Conservation (phyloP, 345 rosid species). For the Gossypium rotundifolium region DNA sequence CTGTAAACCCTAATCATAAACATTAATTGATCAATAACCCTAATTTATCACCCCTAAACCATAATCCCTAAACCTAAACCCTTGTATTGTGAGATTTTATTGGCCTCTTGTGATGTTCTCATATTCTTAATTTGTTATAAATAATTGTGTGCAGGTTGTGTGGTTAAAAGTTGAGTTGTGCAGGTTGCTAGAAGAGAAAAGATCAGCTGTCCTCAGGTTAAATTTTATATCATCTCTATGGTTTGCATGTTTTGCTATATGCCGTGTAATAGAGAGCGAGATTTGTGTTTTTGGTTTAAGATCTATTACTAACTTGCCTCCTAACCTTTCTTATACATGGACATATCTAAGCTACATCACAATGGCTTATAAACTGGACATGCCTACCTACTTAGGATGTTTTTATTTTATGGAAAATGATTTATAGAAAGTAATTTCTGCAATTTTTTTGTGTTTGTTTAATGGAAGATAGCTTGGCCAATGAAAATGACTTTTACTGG, state of each 20-base stretch:
- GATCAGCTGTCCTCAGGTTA: slow-evolving; percentile 91
- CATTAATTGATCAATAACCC: background rate
- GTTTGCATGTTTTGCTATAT: slow-evolving; percentile 8
- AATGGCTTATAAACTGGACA: background rate
- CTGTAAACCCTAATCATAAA: background rate
- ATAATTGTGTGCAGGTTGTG: slow-evolving; percentile 50
- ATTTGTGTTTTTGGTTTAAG: background rate
- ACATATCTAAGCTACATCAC: background rate
- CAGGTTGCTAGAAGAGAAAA: slow-evolving; percentile 90
- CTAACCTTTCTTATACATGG: background rate
- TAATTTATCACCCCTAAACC: background rate
- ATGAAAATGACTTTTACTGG: too few relatives aligned
- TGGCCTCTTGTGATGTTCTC: background rate
- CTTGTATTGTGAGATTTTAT: background rate
- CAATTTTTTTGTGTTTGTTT: too few relatives aligned
- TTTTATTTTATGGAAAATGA: background rate
- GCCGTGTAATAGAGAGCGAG: background rate
- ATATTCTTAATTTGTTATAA: slow-evolving; percentile 2
- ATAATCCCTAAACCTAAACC: background rate
- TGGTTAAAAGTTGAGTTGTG: slow-evolving; percentile 95
- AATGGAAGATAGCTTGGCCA: too few relatives aligned
- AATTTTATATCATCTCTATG: slow-evolving; percentile 1
- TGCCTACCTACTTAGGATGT: background rate
- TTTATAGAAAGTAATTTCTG: too few relatives aligned
- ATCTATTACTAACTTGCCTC: background rate